Conservation (phyloP, 495 filamentous ascomycete species). For the Aspergillus ostianus region DNA sequence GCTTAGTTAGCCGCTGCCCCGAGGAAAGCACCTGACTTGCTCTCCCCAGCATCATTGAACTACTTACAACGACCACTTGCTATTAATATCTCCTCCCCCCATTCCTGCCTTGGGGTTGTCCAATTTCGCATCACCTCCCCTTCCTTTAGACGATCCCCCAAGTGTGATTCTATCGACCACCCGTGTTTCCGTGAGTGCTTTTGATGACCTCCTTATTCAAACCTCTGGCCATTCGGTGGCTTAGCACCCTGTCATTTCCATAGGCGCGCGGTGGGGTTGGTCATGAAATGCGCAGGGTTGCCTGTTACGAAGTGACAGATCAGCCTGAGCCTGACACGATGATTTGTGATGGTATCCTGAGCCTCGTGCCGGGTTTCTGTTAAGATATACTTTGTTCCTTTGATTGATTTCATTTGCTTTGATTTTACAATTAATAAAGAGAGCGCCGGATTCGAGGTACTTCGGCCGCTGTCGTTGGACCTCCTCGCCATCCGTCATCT, state of each 20-base stretch:
- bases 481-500: conserved; percentile 10
- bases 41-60: conserved; percentile 3
- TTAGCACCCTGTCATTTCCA: conserved; percentile 9
- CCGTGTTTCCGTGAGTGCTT: conserved; percentile 15
- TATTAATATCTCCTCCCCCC: conserved; percentile 19
- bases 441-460: neutral
- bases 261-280: conserved; percentile 23
- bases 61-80: conserved; percentile 9
- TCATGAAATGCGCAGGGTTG: conserved; percentile 10
- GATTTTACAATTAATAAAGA: neutral
- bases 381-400: conserved; percentile 1
- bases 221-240: neutral
- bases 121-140: conserved; percentile 4
- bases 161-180: neutral
- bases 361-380: conserved; percentile 7
- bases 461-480: conserved; percentile 4
- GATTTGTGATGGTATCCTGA: neutral
- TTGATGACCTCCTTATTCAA: conserved; percentile 9
- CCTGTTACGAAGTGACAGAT: conserved; percentile 13
- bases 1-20: conserved; percentile 1
- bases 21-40: conserved; percentile 1
- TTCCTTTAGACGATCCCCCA: neutral
- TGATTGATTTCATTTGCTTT: neutral
- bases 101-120: conserved; percentile 7
- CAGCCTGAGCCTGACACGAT: conserved; percentile 9